phyloP scores from a whole-genome alignment of 192 early-diverging fungal genomes.

The Jimgerdemannia lactiflua region DNA sequence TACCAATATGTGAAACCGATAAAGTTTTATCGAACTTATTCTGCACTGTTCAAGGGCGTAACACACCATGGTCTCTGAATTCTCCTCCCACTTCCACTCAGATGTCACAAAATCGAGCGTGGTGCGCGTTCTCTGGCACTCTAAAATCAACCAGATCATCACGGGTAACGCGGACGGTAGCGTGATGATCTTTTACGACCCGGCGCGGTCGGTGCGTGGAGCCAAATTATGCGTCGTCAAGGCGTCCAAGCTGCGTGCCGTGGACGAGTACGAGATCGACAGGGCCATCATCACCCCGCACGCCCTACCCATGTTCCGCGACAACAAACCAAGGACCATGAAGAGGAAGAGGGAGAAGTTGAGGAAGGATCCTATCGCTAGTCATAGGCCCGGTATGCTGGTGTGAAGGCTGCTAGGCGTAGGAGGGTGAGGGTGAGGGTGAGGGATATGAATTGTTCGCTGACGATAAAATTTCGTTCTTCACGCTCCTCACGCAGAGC shows the following conservation, averaged over 20 bases:
- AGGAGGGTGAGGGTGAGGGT: neutral
- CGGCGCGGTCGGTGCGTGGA: conserved; percentile 62
- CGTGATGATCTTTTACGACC: conserved; percentile 76
- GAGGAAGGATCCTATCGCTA: conserved; percentile 66
- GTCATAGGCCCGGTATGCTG: conserved; percentile 63
- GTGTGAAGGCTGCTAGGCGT: neutral
- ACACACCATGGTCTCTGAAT: neutral
- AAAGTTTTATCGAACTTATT: no score
- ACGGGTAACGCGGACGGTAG: conserved; percentile 74
- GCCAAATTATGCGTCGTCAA: conserved; percentile 68
- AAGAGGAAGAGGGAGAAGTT: conserved; percentile 77
- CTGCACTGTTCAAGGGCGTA: no score
- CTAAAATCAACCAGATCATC: conserved; percentile 82
- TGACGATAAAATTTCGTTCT: neutral
- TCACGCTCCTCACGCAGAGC: conserved; percentile 30
- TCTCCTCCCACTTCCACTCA: neutral
- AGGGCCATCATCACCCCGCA: conserved; percentile 87
- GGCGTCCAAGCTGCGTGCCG: conserved; percentile 58
- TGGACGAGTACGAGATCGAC: conserved; percentile 61
- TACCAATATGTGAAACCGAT: no score
- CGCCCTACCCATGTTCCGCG: conserved; percentile 83
- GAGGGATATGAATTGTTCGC: neutral
- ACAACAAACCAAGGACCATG: conserved; percentile 55
- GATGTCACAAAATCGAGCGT: conserved; percentile 58
- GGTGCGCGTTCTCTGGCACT: conserved; percentile 82